These are phyloP conservation scores for Petunia secreta DNA, from an alignment of 257 asterid genomes.

Conservation along the genomic window DNA sequence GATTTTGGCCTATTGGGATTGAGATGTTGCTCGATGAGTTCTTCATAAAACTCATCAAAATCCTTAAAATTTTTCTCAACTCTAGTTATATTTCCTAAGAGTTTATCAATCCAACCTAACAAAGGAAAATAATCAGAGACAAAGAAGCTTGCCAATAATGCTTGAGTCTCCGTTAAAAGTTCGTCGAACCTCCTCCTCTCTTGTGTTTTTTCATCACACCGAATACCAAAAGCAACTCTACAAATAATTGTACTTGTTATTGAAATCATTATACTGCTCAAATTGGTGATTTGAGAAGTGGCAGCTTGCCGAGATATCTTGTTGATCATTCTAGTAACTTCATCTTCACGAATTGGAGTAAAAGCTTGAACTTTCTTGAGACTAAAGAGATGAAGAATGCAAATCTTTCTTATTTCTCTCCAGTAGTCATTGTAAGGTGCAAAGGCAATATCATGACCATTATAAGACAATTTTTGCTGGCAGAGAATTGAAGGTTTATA, in stretches of 20 bases:
- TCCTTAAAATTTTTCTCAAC: not conserved
- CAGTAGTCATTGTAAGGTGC: not conserved
- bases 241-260: not conserved
- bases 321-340: not conserved
- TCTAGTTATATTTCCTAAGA: slow-evolving; percentile 5
- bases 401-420: slow-evolving; percentile 9
- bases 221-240: not conserved
- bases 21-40: no score
- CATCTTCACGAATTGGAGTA: not conserved
- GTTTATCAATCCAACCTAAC: slow-evolving; percentile 33
- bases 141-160: slow-evolving; percentile 21
- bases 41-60: not conserved
- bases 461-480: slow-evolving; percentile 6
- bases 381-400: slow-evolving; percentile 9
- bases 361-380: not conserved
- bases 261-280: slow-evolving; percentile 7
- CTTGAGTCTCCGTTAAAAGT: not conserved
- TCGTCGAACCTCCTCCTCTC: not conserved
- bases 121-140: slow-evolving; percentile 29
- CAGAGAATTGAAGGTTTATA: not conserved
- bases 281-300: not conserved
- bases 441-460: not conserved
- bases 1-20: not conserved
- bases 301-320: not conserved
- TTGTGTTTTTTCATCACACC: not conserved